Conservation (phyloP, 2,329 filamentous ascomycete species). For the Alternaria sp. region DNA sequence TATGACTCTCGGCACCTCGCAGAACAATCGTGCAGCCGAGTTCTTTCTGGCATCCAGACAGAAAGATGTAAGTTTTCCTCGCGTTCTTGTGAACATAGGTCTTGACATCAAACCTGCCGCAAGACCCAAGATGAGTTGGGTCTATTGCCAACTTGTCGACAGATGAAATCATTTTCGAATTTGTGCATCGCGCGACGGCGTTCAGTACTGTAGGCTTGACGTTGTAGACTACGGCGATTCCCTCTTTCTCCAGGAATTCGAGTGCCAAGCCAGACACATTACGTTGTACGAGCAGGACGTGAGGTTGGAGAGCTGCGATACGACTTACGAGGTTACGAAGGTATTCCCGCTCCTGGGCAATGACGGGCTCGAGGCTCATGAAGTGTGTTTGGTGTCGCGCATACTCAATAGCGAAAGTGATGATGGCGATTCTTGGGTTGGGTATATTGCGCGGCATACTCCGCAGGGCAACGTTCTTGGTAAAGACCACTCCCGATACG, state of each 20-base stretch:
- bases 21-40: constrained; percentile 94
- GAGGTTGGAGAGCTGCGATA: constrained; percentile 83
- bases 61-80: constrained; percentile 94
- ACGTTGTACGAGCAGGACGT: constrained; percentile 88
- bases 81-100: constrained; percentile 86
- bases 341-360: constrained; percentile 95
- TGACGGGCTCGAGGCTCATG: constrained; percentile 96
- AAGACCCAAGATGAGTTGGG: constrained; percentile 76
- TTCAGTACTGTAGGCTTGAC: constrained; percentile 96
- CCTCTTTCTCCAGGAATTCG: constrained; percentile 83
- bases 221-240: constrained; percentile 93
- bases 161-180: constrained; percentile 91
- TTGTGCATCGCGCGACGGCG: constrained; percentile 89
- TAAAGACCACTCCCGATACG: constrained; percentile 94
- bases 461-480: constrained; percentile 94
- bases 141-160: constrained; percentile 88
- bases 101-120: constrained; percentile 90
- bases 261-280: constrained; percentile 91
- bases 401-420: constrained; percentile 96
- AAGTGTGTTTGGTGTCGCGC: constrained; percentile 92
- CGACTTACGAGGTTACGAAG: constrained; percentile 88
- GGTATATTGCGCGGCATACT: constrained; percentile 89
- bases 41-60: constrained; percentile 87
- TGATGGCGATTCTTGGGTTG: constrained; percentile 85
- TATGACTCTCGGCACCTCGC: constrained; percentile 75